Conservation (phyloP, 768 basidiomycete genomes). For the Leccinellum rugosiceps region DNA sequence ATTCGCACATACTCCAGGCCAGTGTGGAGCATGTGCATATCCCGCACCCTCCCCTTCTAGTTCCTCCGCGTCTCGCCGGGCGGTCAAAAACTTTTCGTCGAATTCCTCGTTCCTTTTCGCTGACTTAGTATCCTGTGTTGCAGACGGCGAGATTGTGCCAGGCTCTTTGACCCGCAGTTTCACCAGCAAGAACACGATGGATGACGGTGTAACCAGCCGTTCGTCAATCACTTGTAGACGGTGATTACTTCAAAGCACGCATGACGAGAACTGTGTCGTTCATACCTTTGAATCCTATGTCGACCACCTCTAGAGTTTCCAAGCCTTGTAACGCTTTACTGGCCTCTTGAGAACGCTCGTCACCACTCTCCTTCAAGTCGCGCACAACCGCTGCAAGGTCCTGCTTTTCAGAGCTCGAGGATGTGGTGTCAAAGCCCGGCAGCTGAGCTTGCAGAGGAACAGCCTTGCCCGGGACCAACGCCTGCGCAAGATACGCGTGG, state of each 20-base stretch:
- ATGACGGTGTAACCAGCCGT: constrained; percentile 78
- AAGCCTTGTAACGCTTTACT: constrained; percentile 65
- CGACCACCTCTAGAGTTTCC: constrained; percentile 75
- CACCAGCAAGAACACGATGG: constrained; percentile 83
- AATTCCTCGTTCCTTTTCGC: constrained; percentile 51
- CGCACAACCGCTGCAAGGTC: constrained; percentile 18
- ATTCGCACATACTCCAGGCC: constrained; percentile 69
- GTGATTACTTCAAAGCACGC: background rate
- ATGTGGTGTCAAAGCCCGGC: constrained; percentile 58
- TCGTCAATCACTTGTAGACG: constrained; percentile 77
- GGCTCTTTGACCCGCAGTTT: constrained; percentile 76
- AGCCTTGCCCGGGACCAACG: constrained; percentile 56
- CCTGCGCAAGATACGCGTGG: constrained; percentile 82
- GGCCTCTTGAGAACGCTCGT: constrained; percentile 19
- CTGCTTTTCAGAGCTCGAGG: constrained; percentile 24
- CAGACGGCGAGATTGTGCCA: constrained; percentile 27
- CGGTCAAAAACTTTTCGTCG: constrained; percentile 68
- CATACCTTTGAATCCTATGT: constrained; percentile 83
- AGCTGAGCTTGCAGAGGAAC: constrained; percentile 64
- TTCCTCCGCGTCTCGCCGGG: constrained; percentile 62
- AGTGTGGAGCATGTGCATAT: constrained; percentile 88
- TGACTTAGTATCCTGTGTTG: constrained; percentile 41
- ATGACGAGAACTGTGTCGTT: background rate
- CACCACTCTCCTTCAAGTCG: constrained; percentile 15
- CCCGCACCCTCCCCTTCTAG: constrained; percentile 44